Conservation (phyloP, 768 basidiomycete genomes). For the Gloeostereum incarnatum region DNA sequence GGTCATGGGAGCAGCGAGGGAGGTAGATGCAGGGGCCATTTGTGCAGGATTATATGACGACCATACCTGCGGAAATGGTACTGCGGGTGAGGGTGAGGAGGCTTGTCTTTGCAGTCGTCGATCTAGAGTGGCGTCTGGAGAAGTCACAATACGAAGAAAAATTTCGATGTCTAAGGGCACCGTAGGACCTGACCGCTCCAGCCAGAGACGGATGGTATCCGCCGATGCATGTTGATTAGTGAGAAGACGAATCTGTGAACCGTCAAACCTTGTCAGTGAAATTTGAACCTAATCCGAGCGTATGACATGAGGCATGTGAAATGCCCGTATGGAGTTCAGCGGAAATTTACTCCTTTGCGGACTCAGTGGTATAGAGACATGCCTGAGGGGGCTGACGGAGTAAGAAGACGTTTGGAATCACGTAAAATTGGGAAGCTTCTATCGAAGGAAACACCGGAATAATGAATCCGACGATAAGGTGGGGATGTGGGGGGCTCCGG, state of each 20-base stretch:
- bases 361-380: background rate
- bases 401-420: background rate
- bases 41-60: constrained; percentile 4
- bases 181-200: constrained; percentile 64
- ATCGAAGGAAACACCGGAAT: too few species aligned
- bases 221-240: constrained; percentile 64
- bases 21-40: constrained; percentile 27
- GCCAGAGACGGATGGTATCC: constrained; percentile 76
- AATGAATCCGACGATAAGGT: too few species aligned
- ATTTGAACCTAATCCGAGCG: background rate
- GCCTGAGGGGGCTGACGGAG: background rate
- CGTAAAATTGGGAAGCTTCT: background rate
- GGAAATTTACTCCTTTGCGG: background rate
- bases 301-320: background rate
- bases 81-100: constrained; percentile 17
- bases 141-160: constrained; percentile 38
- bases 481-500: too few species aligned
- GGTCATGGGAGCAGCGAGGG: constrained; percentile 35
- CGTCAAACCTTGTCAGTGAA: background rate
- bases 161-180: constrained; percentile 78
- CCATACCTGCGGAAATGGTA: constrained; percentile 10
- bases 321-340: too few species aligned
- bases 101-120: constrained; percentile 15
- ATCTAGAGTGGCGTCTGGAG: constrained; percentile 11
- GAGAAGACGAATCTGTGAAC: constrained; percentile 56